Evolutionary conservation across 1,139 yeast genomes (phyloP).

Genomic region (Nadsonia commutata): DNA sequence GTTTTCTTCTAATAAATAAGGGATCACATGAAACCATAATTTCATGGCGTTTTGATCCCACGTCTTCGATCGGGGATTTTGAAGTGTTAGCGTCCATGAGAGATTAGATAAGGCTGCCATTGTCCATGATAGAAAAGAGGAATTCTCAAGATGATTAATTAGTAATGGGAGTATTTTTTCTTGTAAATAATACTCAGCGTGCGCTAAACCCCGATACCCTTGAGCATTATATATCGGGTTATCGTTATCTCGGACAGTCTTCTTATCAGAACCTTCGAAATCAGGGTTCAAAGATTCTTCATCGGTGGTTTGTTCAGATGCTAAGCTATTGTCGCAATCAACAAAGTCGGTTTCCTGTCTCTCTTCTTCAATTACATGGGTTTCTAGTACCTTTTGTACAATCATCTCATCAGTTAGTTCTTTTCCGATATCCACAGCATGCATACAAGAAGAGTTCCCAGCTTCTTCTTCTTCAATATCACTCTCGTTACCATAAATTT

Average conservation of each 20-base stretch:
- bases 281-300: slow-evolving; percentile 7
- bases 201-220: slow-evolving; percentile 4
- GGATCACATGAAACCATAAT: slow-evolving; percentile 17
- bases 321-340: too few species aligned
- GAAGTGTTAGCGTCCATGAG: slow-evolving; percentile 22
- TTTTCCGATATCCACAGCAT: not conserved
- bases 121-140: slow-evolving; percentile 30
- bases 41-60: slow-evolving; percentile 18
- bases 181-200: not conserved
- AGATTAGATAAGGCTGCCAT: slow-evolving; percentile 55
- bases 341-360: not conserved
- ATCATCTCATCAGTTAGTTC: not conserved
- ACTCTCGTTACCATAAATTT: slow-evolving; percentile 7
- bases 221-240: slow-evolving; percentile 1
- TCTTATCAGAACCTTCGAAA: slow-evolving; percentile 6
- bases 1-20: slow-evolving; percentile 10
- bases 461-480: slow-evolving; percentile 9
- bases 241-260: too few species aligned
- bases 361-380: not conserved
- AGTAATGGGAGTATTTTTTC: slow-evolving; percentile 11
- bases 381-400: not conserved
- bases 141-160: slow-evolving; percentile 9
- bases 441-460: not conserved
- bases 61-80: slow-evolving; percentile 5
- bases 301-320: too few species aligned